phyloP scores from a whole-genome alignment of 2,329 filamentous ascomycete genomes.

The Escovopsis weberi region DNA sequence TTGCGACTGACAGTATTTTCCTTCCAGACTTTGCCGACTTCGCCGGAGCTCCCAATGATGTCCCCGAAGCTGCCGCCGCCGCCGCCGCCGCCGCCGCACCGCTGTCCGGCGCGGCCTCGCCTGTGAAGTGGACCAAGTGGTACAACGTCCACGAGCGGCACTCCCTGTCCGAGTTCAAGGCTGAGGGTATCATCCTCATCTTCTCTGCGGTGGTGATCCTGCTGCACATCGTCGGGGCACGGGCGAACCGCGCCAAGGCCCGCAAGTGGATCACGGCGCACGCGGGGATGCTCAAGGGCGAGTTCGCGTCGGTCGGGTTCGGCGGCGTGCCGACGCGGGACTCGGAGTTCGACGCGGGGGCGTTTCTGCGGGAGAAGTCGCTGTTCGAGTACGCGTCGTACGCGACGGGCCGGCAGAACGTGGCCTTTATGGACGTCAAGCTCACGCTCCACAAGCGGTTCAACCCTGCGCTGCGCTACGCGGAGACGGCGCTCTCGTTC shows the following conservation, averaged over 20 bases:
- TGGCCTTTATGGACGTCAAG: conserved; percentile 79
- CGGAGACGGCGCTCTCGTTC: conserved; percentile 56
- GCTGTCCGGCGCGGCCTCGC: conserved; percentile 27
- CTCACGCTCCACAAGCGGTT: conserved; percentile 72
- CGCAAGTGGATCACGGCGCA: conserved; percentile 68
- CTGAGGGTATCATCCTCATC: conserved; percentile 69
- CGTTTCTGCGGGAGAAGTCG: conserved; percentile 68
- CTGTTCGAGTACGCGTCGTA: conserved; percentile 79
- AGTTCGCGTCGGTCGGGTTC: conserved; percentile 84
- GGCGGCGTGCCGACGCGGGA: conserved; percentile 38
- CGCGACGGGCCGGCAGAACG: conserved; percentile 80
- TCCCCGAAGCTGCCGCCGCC: conserved; percentile 33
- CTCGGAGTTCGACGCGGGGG: conserved; percentile 22
- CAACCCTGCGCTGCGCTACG: conserved; percentile 51
- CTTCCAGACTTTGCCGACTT: conserved; percentile 83
- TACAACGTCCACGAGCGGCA: conserved; percentile 93
- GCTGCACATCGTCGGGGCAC: conserved; percentile 69
- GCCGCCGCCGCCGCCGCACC: conserved; percentile 31
- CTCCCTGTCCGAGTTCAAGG: conserved; percentile 67
- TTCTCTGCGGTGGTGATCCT: conserved; percentile 60
- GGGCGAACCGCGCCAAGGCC: conserved; percentile 66
- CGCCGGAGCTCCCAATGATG: conserved; percentile 58
- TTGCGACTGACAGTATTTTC: not conserved
- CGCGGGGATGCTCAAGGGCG: conserved; percentile 54
- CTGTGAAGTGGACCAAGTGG: conserved; percentile 75